Evolutionary conservation across 2,329 filamentous ascomycete species (phyloP), one percentile per base, ranked within the genome.

Genomic region (Venturia carpophila): DNA sequence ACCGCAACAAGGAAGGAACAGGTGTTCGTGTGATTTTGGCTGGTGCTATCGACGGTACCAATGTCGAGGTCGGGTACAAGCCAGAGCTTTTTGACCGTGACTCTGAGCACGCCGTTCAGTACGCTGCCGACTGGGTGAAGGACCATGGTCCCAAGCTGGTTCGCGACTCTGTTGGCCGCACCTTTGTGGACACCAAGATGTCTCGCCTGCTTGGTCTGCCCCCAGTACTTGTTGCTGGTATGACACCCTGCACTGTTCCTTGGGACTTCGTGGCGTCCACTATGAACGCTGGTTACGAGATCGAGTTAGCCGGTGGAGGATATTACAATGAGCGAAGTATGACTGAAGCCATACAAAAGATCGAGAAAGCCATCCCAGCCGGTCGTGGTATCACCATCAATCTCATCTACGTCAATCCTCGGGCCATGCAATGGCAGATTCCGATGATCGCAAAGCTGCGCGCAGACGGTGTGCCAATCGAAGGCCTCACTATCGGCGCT

Each of bases 1-100:
- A 96, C 82, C 91, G 94, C 71, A 99, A 97, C 84, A 99, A 99
- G 82, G 95, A 99, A 76, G 94, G 94, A 68, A 97, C 92, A 66
- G 94, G 94, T 72, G 94, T 99, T 43, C 91, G 93, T 67, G 92
- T 99, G 69, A 96, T 99, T 69, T 84, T 99, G 66, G 94, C 92
- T 55, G 94, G 95, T 68, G 85, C 91, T n/a, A 89, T 99, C 71
- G 90, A 93, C 71, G 93, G 93, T 63, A 92, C 92, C 24, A 89
- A 95, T 67, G 82, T 84, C 41, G 94, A 97, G 76, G 89, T 99
- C 68, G 94, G 94, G 65, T 99, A 97, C 82, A 99, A 99, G 83
- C 89, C 93, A 1, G 94, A 99, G 78, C 83, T 99, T 63, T 99
- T 99, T 71, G 93, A 99, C 74, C 89, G 94, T 66, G 94, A 99